Conservation (phyloP, 176 grass and related monocot species). For the Triticum aestivum region IWGSC_CS_RefSeq_v2.1 NC_057797.1:672066618-672067117, state of each 20-base stretch:
- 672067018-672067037: slow-evolving; percentile 89
- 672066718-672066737: slow-evolving; percentile 2
- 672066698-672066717: not conserved
- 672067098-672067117: slow-evolving; percentile 19
- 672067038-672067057: slow-evolving; percentile 97
- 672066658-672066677: slow-evolving; percentile 15
- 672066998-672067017: slow-evolving; percentile 99
- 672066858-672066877: not conserved
- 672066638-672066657: slow-evolving; percentile 3
- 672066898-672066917: slow-evolving; percentile 37
- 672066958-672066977: slow-evolving; percentile 93
- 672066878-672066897: slow-evolving; percentile 19
- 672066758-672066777: not conserved
- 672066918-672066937: slow-evolving; percentile 91
- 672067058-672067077: slow-evolving; percentile 99
- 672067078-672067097: slow-evolving; percentile 38
- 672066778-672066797: slow-evolving; percentile 21
- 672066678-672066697: slow-evolving; percentile 14
- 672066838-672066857: slow-evolving; percentile 14
- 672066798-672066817: slow-evolving; percentile 17
- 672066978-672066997: slow-evolving; percentile 99
- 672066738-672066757: not conserved
- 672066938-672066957: slow-evolving; percentile 98
- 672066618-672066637: slow-evolving; percentile 9
- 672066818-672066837: slow-evolving; percentile 12